Evolutionary conservation across 1,139 yeast genomes (phyloP).

Genomic region (Protomyces gravidus): DNA sequence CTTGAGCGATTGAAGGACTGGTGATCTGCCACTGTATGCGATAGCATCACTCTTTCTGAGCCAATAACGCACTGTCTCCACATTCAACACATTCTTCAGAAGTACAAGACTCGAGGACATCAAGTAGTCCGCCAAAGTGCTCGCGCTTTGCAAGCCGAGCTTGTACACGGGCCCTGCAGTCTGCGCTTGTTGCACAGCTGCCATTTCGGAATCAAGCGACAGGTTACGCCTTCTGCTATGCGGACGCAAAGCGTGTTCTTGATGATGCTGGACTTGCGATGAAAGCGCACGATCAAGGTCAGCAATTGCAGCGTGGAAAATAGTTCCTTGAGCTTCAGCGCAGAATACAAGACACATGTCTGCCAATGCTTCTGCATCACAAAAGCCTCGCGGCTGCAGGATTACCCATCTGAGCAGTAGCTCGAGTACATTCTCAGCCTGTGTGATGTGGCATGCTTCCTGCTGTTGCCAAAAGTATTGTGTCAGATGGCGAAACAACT

Average conservation of each 20-base stretch:
- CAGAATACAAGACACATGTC: background rate
- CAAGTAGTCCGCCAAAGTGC: background rate
- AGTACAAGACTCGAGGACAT: background rate
- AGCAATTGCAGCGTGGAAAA: background rate
- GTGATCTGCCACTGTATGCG: background rate
- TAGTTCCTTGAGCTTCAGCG: background rate
- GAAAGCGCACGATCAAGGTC: background rate
- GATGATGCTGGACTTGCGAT: background rate
- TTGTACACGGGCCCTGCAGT: background rate
- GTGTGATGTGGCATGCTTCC: background rate
- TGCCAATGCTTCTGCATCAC: background rate
- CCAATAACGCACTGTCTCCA: background rate
- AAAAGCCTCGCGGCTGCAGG: background rate
- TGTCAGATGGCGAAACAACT: background rate
- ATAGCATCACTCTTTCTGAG: background rate
- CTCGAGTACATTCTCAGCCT: background rate
- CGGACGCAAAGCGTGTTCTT: background rate
- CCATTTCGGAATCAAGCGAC: background rate
- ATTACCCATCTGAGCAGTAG: background rate
- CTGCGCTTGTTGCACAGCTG: background rate
- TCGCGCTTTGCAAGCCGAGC: background rate
- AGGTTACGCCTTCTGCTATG: background rate
- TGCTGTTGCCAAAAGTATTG: background rate
- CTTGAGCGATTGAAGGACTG: background rate
- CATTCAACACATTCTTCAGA: background rate